phyloP scores from a whole-genome alignment of 768 basidiomycete genomes.

The Calocera viscosa region DNA sequence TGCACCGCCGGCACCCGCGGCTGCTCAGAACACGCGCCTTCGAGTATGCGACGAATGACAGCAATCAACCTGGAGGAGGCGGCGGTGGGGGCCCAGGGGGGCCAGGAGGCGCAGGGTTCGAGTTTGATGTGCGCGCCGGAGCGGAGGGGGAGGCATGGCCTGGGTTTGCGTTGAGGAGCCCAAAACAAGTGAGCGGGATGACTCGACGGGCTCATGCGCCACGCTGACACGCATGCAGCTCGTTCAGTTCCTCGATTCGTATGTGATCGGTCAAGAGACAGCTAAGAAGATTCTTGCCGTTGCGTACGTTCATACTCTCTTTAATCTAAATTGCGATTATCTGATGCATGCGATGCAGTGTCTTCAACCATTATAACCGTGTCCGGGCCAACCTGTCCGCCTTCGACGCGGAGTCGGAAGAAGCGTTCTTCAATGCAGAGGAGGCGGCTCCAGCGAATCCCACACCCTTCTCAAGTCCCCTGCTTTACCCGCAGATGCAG shows the following conservation, averaged over 20 bases:
- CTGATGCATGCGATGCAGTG: constrained; percentile 37
- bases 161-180: neutral
- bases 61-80: neutral
- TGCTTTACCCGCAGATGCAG: neutral
- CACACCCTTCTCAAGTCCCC: constrained; percentile 6
- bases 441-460: constrained; percentile 18
- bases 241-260: constrained; percentile 73
- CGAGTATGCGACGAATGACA: neutral
- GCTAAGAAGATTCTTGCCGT: constrained; percentile 92
- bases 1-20: neutral
- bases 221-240: constrained; percentile 36
- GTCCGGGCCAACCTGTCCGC: constrained; percentile 56
- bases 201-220: neutral
- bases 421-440: constrained; percentile 13
- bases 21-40: neutral
- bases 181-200: neutral
- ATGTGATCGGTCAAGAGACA: constrained; percentile 78
- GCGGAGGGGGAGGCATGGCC: neutral
- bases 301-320: constrained; percentile 47
- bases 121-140: neutral
- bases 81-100: neutral
- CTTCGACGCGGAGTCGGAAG: constrained; percentile 30
- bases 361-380: constrained; percentile 91
- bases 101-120: neutral
- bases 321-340: constrained; percentile 10